Evolutionary conservation across 108 stramenopile genomes (phyloP).

Genomic region (Thalassiosira profunda): DNA sequence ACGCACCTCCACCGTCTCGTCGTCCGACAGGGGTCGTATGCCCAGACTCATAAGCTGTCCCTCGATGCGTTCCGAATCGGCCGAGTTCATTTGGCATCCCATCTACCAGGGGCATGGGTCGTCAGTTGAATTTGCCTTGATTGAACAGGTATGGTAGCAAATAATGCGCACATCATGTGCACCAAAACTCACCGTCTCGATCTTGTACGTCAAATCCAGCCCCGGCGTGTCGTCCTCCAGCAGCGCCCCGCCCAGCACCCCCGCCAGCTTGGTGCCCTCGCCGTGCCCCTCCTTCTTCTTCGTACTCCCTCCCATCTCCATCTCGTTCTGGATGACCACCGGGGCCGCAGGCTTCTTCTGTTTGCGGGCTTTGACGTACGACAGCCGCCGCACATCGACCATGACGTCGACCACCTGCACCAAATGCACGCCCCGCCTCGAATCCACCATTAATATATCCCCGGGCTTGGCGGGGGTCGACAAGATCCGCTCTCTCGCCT

Average conservation of each 20-base stretch:
- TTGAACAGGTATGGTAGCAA: constrained; percentile 13
- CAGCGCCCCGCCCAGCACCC: constrained; percentile 49
- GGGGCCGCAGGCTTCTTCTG: constrained; percentile 17
- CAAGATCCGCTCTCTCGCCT: constrained; percentile 42
- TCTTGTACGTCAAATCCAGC: constrained; percentile 67
- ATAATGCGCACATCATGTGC: too few species aligned
- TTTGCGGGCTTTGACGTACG: constrained; percentile 54
- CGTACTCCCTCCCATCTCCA: constrained; percentile 22
- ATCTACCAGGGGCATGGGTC: too few species aligned
- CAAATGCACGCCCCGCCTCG: constrained; percentile 71
- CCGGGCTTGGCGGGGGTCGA: constrained; percentile 53
- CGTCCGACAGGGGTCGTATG: constrained; percentile 57
- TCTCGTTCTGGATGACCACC: constrained; percentile 24
- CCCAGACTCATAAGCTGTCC: constrained; percentile 92
- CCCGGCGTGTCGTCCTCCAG: constrained; percentile 19
- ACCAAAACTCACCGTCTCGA: too few species aligned
- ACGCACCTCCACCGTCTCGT: constrained; percentile 17
- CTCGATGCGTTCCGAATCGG: constrained; percentile 97
- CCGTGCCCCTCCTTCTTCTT: not conserved
- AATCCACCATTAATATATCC: constrained; percentile 51
- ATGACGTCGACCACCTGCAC: constrained; percentile 90
- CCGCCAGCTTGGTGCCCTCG: constrained; percentile 29
- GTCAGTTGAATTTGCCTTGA: constrained; percentile 72
- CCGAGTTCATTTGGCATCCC: constrained; percentile 99
- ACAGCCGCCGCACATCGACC: constrained; percentile 91